These are phyloP conservation scores for Stephania yunnanensis DNA, from an alignment of 164 flowering plant genomes.

Conservation along the genomic window DNA sequence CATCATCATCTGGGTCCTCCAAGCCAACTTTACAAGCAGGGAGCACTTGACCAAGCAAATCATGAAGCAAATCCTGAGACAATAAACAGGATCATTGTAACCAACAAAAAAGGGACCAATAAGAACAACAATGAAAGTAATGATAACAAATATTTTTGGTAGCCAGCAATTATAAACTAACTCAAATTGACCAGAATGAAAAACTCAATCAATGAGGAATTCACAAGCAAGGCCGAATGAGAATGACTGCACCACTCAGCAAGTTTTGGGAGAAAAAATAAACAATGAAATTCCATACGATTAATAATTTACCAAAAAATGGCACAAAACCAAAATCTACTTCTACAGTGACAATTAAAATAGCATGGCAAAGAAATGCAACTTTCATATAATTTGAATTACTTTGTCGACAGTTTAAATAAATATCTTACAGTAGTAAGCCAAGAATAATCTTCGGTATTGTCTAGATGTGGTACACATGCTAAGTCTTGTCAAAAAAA, in stretches of 20 bases:
- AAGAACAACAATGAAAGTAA: background rate
- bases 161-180: background rate
- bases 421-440: background rate
- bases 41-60: constrained; percentile 64
- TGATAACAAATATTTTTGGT: background rate
- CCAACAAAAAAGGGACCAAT: background rate
- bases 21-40: constrained; percentile 94
- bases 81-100: constrained; percentile 3
- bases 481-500: too few species aligned
- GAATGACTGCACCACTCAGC: background rate
- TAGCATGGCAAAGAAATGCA: background rate
- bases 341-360: background rate
- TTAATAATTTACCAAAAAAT: background rate
- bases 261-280: background rate
- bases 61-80: constrained; percentile 77
- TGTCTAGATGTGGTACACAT: background rate
- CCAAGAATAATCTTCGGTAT: background rate
- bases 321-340: background rate
- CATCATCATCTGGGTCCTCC: constrained; percentile 99
- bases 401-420: background rate
- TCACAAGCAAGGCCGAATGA: background rate
- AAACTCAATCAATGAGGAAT: background rate
- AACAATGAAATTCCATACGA: too few species aligned
- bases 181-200: background rate
- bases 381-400: background rate